Base-by-base conservation (phyloP, 1,284 basidiomycete species). In the Phylloboletellus chloephorus region DNA sequence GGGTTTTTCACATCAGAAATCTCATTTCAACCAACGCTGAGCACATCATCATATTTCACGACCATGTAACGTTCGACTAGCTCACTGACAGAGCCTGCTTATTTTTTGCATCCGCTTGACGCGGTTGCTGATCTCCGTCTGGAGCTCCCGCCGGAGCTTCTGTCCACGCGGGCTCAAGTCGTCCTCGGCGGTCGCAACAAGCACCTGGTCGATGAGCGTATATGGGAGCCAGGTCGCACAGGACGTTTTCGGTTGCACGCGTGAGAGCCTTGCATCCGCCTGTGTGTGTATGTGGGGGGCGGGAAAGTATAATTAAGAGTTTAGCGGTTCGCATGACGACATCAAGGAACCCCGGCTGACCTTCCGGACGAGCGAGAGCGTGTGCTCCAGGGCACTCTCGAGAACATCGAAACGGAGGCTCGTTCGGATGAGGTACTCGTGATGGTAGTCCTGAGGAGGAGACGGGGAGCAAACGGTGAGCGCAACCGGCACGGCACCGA, bases 151-250 rank as follows among this genome's bases (percentile, higher is more conserved):
- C 33, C 76, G 65, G 17, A 71, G 59, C 10, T 39, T 48, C 37
- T 60, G 60, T 17, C 61, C 65, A 31, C 68, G 68, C n/a, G 70
- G 39, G 13, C 74, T 68, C 34, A 75, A 54, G 23, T 72, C 70
- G 31, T 73, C 68, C 51, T 77, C 68, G 34, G 73, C 69, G 2
- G 82, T 78, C 10, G 84, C 80, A 13, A 74, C 72, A 12, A 95
- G 66, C 12, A 96, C 82, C 58, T 93, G 82, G 63, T 95, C 92
- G 51, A 95, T 76, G 39, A 95, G 72, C 45, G 79, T 80, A 58
- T 93, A 95, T 4, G 92, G 89, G 20, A 91, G 67, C 78, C 86
- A 89, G 1, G 84, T 82, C 28, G 73, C 62, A 25, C 72, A 72
- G 2, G 82, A 72, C 40, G 74, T 72, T 55, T 70, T 76, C n/a